Percentiles rank a stretch among this genome's conserved stretches.
These are phyloP conservation scores for Ophiostoma montium DNA, from an alignment of 2,329 filamentous ascomycete species.

Conservation along the genomic window DNA sequence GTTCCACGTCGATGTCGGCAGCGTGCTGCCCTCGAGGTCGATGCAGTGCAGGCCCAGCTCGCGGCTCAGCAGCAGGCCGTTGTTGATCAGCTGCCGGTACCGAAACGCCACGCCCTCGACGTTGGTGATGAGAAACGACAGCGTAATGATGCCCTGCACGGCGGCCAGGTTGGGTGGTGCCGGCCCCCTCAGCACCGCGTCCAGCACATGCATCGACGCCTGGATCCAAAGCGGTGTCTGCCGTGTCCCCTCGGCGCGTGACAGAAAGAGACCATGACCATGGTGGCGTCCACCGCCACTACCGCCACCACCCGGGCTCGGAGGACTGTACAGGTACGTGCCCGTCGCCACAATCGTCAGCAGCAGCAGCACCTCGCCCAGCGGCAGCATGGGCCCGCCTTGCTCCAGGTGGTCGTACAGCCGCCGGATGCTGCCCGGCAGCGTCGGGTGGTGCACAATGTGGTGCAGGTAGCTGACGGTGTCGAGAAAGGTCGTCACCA, in stretches of 20 bases:
- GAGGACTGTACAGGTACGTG: background rate
- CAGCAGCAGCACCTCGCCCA: constrained; percentile 3
- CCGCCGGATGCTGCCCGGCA: background rate
- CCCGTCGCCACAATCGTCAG: constrained; percentile 4
- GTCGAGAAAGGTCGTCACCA: background rate
- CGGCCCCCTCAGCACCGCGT: background rate
- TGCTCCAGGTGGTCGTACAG: constrained; percentile 2
- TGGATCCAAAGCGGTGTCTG: constrained; percentile 4
- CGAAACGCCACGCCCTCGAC: constrained; percentile 4
- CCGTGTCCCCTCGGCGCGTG: background rate
- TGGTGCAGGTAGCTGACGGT: constrained; percentile 5
- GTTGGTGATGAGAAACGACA: constrained; percentile 5
- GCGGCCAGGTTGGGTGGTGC: background rate
- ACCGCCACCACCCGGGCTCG: too few relatives aligned
- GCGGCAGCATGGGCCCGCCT: background rate
- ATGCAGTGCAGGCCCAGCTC: constrained; percentile 7
- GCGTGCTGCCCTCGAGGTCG: background rate
- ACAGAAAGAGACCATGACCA: background rate
- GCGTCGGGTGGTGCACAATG: constrained; percentile 6
- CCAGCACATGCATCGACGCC: background rate
- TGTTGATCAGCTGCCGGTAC: constrained; percentile 4
- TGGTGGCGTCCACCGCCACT: too few relatives aligned
- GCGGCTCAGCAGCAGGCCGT: background rate
- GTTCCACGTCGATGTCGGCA: background rate
- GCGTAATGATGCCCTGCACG: constrained; percentile 3